Conservation (phyloP, 192 early-diverging fungal species). For the Backusella liffmaniae region DNA sequence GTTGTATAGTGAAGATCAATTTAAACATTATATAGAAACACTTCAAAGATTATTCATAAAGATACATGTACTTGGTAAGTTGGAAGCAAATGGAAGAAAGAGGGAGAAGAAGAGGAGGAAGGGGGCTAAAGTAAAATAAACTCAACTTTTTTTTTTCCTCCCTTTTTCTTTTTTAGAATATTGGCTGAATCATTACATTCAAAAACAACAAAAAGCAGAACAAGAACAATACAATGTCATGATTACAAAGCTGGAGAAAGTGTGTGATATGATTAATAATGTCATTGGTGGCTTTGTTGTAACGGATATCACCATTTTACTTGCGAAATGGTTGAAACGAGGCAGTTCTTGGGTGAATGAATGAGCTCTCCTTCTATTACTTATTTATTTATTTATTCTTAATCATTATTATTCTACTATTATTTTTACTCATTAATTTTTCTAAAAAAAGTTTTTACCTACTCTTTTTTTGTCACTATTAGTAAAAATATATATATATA, state of each 20-base stretch:
- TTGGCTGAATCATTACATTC: conserved; percentile 32
- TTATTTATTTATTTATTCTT: background rate
- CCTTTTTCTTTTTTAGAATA: conserved; percentile 12
- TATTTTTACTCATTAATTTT: too few species aligned
- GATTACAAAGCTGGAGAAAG: conserved; percentile 21
- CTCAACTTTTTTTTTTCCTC: too few species aligned
- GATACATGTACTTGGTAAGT: conserved; percentile 33
- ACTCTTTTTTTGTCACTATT: too few species aligned
- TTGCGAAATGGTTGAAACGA: conserved; percentile 42
- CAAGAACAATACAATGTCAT: conserved; percentile 18
- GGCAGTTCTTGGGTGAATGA: conserved; percentile 40
- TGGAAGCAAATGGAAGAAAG: background rate
- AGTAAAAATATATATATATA: too few species aligned
- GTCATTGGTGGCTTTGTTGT: conserved; percentile 37
- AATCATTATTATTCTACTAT: background rate
- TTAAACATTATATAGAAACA: conserved; percentile 34
- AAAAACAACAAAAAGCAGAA: background rate
- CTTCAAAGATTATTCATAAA: conserved; percentile 29
- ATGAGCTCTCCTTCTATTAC: background rate
- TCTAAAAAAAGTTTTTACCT: too few species aligned
- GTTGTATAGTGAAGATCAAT: conserved; percentile 33
- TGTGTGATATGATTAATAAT: conserved; percentile 21
- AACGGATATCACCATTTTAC: conserved; percentile 32
- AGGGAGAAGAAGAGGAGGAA: background rate
- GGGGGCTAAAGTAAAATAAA: background rate